phyloP scores from a whole-genome alignment of 2,329 filamentous ascomycete species.

The Cyclaneusma minus region DNA sequence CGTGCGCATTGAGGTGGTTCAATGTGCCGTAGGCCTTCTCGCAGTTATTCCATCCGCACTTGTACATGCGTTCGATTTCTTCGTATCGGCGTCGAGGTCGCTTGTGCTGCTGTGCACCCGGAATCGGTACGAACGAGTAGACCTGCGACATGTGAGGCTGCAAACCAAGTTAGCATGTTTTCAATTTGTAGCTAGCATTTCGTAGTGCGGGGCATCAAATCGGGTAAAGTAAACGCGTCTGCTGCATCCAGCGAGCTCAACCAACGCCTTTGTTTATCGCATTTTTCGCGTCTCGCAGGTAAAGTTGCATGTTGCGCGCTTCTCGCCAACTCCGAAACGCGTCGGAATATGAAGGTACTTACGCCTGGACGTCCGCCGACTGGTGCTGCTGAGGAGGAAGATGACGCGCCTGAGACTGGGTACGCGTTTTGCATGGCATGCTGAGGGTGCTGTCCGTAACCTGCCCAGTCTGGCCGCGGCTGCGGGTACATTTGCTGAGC shows the following conservation, averaged over 20 bases:
- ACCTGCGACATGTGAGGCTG: slow-evolving; percentile 52
- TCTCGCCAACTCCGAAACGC: no score
- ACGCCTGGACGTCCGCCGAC: slow-evolving; percentile 38
- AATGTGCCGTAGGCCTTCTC: slow-evolving; percentile 97
- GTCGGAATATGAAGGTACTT: slow-evolving; percentile 24
- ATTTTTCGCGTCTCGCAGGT: no score
- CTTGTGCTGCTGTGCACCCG: slow-evolving; percentile 94
- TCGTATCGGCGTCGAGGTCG: slow-evolving; percentile 85
- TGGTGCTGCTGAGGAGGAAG: slow-evolving; percentile 37
- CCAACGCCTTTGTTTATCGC: no score
- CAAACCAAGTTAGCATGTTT: slow-evolving; percentile 11
- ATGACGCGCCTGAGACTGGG: slow-evolving; percentile 19
- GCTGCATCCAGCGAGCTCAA: no score
- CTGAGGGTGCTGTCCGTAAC: slow-evolving; percentile 37
- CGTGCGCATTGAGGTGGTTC: slow-evolving; percentile 94
- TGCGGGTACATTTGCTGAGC: slow-evolving; percentile 48
- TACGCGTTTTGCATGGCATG: slow-evolving; percentile 17
- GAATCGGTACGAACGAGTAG: slow-evolving; percentile 95
- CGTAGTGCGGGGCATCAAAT: slow-evolving; percentile 1
- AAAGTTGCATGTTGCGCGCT: no score
- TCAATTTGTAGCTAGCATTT: no score
- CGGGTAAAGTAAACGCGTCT: slow-evolving; percentile 2
- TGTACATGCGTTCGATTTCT: slow-evolving; percentile 99
- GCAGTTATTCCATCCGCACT: slow-evolving; percentile 95
- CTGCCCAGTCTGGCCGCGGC: slow-evolving; percentile 60